Conservation (phyloP, 306 rosid genomes). For the Cucurbita ficifolia region DNA sequence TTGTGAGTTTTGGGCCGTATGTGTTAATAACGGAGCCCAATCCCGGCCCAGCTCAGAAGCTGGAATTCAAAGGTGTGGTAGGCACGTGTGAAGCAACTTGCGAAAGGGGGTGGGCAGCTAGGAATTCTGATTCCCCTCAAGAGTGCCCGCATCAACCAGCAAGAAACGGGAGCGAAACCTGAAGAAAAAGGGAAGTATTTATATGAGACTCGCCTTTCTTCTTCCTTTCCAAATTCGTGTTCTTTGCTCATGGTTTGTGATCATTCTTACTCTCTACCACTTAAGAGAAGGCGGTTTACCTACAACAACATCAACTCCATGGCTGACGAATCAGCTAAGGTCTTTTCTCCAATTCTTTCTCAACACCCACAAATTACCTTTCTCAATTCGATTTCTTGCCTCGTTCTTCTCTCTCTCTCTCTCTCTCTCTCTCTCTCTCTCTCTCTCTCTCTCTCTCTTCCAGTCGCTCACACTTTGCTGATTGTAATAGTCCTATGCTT, state of each 20-base stretch:
- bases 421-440: neutral
- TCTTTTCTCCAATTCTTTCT: slow-evolving; percentile 2
- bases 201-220: neutral
- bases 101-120: neutral
- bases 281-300: slow-evolving; percentile 44
- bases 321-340: slow-evolving; percentile 48
- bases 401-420: too few relatives aligned
- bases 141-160: neutral
- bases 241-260: slow-evolving; percentile 37
- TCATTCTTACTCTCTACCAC: slow-evolving; percentile 17
- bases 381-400: neutral
- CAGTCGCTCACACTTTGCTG: neutral
- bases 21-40: neutral
- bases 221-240: neutral
- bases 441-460: neutral
- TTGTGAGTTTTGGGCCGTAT: too few relatives aligned
- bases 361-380: neutral
- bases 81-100: neutral
- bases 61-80: neutral
- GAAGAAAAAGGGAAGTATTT: neutral
- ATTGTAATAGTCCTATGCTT: neutral
- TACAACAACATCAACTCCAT: slow-evolving; percentile 22
- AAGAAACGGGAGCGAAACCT: neutral
- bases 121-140: neutral
- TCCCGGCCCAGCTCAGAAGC: neutral